Evolutionary conservation across 345 rosid species (phyloP), one percentile per base, ranked within the genome.

Genomic region (Citrus cavaleriei): DNA sequence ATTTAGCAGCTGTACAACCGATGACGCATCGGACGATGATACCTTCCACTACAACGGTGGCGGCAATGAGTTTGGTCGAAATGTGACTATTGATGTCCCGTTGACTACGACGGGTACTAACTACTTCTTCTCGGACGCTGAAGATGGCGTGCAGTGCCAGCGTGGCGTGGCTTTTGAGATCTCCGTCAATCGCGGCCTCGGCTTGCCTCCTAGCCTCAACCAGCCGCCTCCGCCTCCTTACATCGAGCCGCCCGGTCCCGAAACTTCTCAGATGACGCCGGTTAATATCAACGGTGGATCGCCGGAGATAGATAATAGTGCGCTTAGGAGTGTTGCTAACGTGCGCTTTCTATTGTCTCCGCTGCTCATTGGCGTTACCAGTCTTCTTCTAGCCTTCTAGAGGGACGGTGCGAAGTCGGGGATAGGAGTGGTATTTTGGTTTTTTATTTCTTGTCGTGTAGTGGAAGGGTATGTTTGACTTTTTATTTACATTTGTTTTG

Each of bases 221-320:
- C 92, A 90, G 80, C 95, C 93, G 24, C 95, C 92, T 16, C 93
- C 93, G 6, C 93, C 93, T 7, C 89, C 93, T 3, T 87, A 86
- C 79, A 70, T 68, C 9, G 84, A 79, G 77, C 89, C 92, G 22
- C 91, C 89, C 2, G 81, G 88, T 8, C 60, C 84, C 0, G 91
- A 75, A 54, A 38, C 77, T 7, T 72, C 86, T 61, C 77, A 74
- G 14, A 73, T 85, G 6, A 90, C 92, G 10, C 89, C 92, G 14
- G 21, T 69, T 70, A 38, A 79, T 5, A 76, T 76, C 73, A 60
- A n/a, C 9, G 83, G 84, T 16, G 79, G 76, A 35, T 77, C 87
- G 19, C 68, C 77, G 40, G 18, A 72, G 19, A 65, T 70, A 28
- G 77, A 32, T 2, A 80, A 83, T 35, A 57, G 80, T 4, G 91